phyloP scores from a whole-genome alignment of 2,329 filamentous ascomycete species.

The Tolypocladium tundrense region DNA sequence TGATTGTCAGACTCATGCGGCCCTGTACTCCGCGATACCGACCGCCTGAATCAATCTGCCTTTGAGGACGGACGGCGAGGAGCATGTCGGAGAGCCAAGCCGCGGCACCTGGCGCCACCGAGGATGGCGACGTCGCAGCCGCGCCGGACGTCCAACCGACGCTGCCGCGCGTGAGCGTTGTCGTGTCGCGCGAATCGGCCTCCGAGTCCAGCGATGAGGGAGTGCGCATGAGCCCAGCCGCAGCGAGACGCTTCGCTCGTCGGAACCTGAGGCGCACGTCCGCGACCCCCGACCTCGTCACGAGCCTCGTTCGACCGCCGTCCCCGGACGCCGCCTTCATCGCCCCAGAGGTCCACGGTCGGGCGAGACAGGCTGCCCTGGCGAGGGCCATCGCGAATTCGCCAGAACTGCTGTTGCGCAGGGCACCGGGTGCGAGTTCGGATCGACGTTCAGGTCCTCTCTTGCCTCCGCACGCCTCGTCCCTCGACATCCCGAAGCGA shows the following conservation, averaged over 20 bases:
- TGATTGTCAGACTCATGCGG: not conserved
- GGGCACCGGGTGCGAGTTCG: slow-evolving; percentile 12
- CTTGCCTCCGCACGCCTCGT: slow-evolving; percentile 24
- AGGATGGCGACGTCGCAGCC: not conserved
- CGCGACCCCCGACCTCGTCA: slow-evolving; percentile 29
- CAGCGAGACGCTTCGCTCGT: slow-evolving; percentile 24
- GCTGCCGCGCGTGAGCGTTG: not conserved
- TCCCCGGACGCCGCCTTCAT: slow-evolving; percentile 25
- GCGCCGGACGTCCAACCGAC: not conserved
- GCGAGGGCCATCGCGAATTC: slow-evolving; percentile 3
- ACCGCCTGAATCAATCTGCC: not conserved
- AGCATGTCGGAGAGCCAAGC: not conserved
- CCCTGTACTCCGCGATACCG: not conserved
- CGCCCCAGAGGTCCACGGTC: slow-evolving; percentile 14
- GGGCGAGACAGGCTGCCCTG: slow-evolving; percentile 9
- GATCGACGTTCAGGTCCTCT: slow-evolving; percentile 23
- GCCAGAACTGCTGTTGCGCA: slow-evolving; percentile 5
- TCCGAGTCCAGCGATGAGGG: slow-evolving; percentile 28
- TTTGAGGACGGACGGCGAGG: not conserved
- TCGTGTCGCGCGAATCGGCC: slow-evolving; percentile 7
- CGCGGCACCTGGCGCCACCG: not conserved
- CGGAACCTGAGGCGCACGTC: slow-evolving; percentile 23
- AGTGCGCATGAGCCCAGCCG: slow-evolving; percentile 21
- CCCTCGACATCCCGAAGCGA: slow-evolving; percentile 26
- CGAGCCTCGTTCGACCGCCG: slow-evolving; percentile 26